Percentiles rank a stretch among this genome's conserved stretches.
Conservation (phyloP, 73 alveolate species). For the Halteria grandinella region DNA sequence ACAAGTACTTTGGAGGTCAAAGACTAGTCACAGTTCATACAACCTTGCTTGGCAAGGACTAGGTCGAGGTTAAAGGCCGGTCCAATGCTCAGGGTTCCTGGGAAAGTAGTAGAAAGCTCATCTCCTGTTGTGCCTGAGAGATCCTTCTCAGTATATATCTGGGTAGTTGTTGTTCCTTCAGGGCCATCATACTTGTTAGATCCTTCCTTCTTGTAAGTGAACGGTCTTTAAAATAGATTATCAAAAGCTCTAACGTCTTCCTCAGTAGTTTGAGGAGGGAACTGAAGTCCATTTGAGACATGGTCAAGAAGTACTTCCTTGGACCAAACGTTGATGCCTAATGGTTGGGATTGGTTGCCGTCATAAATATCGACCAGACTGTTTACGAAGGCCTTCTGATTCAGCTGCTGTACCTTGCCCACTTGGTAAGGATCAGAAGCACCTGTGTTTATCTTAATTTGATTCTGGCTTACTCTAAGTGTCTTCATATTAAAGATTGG, state of each 20-base stretch:
- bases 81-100: neutral
- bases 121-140: neutral
- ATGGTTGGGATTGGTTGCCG: neutral
- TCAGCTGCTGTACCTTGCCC: neutral
- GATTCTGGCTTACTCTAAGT: neutral
- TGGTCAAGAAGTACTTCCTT: neutral
- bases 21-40: neutral
- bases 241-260: neutral
- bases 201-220: neutral
- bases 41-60: neutral
- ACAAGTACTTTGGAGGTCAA: neutral
- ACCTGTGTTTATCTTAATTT: constrained; percentile 12
- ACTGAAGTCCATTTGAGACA: constrained; percentile 7
- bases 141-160: constrained; percentile 10
- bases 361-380: neutral
- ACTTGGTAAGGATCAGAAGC: constrained; percentile 9
- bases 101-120: neutral
- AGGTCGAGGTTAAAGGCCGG: constrained; percentile 8
- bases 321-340: neutral
- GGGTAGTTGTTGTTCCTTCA: neutral
- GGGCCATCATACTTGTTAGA: neutral
- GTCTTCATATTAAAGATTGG: neutral
- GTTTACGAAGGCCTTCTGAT: constrained; percentile 28
- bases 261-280: constrained; percentile 14
- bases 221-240: neutral